Evolutionary conservation across 768 basidiomycete species (phyloP).

Genomic region (Chalciporus sphaerocephalus): DNA sequence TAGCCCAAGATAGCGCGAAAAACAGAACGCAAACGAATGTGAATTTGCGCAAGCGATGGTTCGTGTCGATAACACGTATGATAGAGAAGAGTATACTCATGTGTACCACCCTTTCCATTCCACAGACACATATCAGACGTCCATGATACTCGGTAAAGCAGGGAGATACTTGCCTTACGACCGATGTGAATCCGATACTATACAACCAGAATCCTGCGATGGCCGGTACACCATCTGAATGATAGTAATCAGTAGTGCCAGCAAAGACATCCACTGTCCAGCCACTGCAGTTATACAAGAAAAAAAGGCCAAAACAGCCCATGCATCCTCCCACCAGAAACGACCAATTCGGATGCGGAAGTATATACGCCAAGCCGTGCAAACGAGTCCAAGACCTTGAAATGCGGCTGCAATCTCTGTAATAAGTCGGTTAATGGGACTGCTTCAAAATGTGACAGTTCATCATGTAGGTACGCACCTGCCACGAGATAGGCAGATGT

Average conservation of each 20-base stretch:
- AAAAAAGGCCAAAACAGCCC: constrained; percentile 1
- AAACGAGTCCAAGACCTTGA: background rate
- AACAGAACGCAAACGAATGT: background rate
- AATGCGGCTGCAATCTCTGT: background rate
- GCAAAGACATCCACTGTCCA: background rate
- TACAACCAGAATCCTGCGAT: background rate
- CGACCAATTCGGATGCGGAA: constrained; percentile 1
- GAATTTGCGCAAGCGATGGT: background rate
- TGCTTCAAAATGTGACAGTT: too few species aligned
- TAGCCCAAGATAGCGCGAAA: background rate
- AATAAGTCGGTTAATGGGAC: too few species aligned
- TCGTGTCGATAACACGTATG: constrained; percentile 1
- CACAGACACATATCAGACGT: background rate
- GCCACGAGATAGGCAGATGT: too few species aligned
- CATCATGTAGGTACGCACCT: too few species aligned
- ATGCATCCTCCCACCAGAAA: constrained; percentile 11
- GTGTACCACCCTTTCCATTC: background rate
- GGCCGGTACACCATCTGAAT: background rate
- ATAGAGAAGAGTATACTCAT: constrained; percentile 9
- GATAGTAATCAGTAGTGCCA: background rate
- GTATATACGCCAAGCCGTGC: background rate
- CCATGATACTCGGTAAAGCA: background rate
- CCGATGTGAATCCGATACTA: background rate
- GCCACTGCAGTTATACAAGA: background rate
- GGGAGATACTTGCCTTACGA: background rate